Conservation (phyloP, 371 early-diverging fungal species). For the Dichotomocladium elegans region DNA sequence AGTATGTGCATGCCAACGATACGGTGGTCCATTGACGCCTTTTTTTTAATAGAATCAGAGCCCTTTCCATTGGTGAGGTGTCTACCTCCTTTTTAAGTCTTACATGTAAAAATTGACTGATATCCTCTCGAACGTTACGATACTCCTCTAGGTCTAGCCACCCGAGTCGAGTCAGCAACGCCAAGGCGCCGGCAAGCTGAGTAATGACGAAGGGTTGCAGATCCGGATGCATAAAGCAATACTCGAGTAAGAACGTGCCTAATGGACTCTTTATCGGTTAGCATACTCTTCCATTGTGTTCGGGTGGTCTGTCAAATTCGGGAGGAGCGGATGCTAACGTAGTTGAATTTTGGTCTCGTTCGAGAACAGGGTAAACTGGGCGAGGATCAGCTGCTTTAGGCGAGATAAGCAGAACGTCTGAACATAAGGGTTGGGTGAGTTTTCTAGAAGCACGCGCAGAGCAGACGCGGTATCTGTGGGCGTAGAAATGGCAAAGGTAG, state of each 20-base stretch:
- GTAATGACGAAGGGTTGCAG: slow-evolving; percentile 67
- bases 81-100: neutral
- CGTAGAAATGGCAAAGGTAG: slow-evolving; percentile 46
- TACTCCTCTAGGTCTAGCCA: slow-evolving; percentile 80
- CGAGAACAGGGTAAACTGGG: slow-evolving; percentile 67
- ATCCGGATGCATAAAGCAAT: slow-evolving; percentile 62
- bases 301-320: neutral
- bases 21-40: slow-evolving; percentile 63
- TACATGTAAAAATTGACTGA: slow-evolving; percentile 69
- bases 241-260: slow-evolving; percentile 65
- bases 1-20: slow-evolving; percentile 64
- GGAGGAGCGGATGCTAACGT: slow-evolving; percentile 38
- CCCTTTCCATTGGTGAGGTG: neutral
- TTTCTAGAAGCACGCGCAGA: slow-evolving; percentile 68
- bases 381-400: slow-evolving; percentile 62
- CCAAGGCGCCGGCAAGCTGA: slow-evolving; percentile 66
- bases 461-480: slow-evolving; percentile 70
- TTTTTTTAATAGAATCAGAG: too few relatives aligned
- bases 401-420: slow-evolving; percentile 69
- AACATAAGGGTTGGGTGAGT: slow-evolving; percentile 67
- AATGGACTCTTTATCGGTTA: too few relatives aligned
- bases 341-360: slow-evolving; percentile 61
- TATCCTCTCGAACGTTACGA: slow-evolving; percentile 57
- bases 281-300: neutral
- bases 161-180: slow-evolving; percentile 75